Conservation (phyloP, 768 basidiomycete species). For the Podaxis sp. region DNA sequence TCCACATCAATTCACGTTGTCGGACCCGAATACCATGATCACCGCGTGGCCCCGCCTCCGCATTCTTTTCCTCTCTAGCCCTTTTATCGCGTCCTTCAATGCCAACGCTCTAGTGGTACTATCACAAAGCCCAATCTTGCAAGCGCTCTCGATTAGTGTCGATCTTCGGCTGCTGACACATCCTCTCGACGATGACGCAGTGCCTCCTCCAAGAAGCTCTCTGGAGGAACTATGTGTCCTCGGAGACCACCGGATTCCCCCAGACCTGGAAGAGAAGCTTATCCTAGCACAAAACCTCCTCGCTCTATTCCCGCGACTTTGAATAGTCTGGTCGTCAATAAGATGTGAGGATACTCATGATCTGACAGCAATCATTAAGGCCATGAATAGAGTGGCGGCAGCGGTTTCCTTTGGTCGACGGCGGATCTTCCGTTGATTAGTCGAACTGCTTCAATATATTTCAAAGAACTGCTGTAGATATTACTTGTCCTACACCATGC, state of each 20-base stretch:
- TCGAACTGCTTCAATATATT: no score
- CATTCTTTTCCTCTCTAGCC: background rate
- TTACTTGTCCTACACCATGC: no score
- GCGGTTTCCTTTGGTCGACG: background rate
- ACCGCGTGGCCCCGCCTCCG: background rate
- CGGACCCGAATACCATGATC: background rate
- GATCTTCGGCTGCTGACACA: background rate
- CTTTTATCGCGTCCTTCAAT: background rate
- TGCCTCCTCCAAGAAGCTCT: background rate
- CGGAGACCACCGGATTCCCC: background rate
- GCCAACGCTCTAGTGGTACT: no score
- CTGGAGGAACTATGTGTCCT: background rate
- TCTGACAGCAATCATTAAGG: background rate
- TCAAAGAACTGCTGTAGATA: no score
- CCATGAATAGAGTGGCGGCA: background rate
- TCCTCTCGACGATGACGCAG: background rate
- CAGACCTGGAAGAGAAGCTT: background rate
- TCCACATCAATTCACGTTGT: background rate
- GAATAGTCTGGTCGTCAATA: background rate
- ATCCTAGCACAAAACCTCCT: background rate
- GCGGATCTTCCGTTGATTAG: no score
- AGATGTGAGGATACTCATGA: no score
- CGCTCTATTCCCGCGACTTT: background rate
- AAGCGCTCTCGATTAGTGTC: no score
- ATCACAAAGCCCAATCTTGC: no score